Conservation (phyloP, 805 yeast genomes). For the Huiozyma sinensis region DNA sequence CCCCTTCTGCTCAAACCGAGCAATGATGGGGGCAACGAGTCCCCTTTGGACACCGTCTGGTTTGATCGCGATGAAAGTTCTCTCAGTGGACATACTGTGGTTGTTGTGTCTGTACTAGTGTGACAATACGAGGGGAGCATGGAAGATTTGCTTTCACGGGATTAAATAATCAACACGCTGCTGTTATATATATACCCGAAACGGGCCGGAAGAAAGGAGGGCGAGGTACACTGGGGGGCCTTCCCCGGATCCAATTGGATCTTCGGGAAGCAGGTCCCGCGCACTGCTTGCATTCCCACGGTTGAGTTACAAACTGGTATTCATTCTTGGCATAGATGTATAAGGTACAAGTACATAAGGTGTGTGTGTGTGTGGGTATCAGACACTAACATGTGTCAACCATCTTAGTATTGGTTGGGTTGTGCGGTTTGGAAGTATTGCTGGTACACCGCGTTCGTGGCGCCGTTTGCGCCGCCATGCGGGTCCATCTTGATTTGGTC, state of each 20-base stretch:
- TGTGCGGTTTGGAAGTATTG: slow-evolving; percentile 53
- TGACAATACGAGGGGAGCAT: background rate
- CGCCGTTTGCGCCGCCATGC: slow-evolving; percentile 29
- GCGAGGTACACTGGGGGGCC: too few relatives aligned
- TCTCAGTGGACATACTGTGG: slow-evolving; percentile 36
- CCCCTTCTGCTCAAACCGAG: slow-evolving; percentile 95
- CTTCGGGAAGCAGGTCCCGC: too few relatives aligned
- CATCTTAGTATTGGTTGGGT: slow-evolving; percentile 34
- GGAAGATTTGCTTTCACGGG: too few relatives aligned
- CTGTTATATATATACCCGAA: too few relatives aligned
- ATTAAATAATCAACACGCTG: too few relatives aligned
- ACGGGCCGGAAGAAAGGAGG: too few relatives aligned
- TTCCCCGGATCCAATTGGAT: too few relatives aligned
- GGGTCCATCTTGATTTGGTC: background rate
- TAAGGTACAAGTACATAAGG: background rate
- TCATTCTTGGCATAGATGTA: background rate
- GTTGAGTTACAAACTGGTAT: too few relatives aligned
- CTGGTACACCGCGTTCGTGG: slow-evolving; percentile 47
- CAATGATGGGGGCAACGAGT: slow-evolving; percentile 74
- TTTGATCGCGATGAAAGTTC: slow-evolving; percentile 88
- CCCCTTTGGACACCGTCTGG: slow-evolving; percentile 99
- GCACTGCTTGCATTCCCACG: too few relatives aligned
- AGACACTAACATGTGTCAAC: background rate
- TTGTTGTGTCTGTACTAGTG: background rate
- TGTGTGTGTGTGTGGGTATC: background rate